phyloP scores from a whole-genome alignment of 2,329 filamentous ascomycete species.

The Geosmithia flava region DNA sequence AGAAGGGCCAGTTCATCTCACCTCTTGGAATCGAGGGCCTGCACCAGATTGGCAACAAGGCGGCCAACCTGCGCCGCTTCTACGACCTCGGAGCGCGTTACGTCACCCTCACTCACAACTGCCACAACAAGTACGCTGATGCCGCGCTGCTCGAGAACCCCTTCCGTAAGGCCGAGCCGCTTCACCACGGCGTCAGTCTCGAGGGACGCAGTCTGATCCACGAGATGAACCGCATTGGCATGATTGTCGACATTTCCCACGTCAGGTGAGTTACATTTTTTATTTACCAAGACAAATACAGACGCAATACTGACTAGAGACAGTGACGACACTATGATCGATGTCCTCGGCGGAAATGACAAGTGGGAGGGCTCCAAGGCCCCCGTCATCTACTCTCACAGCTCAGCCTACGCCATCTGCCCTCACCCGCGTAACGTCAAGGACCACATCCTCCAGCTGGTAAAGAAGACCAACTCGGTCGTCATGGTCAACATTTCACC shows the following conservation, averaged over 20 bases:
- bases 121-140: slow-evolving; percentile 82
- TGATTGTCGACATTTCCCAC: slow-evolving; percentile 87
- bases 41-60: slow-evolving; percentile 84
- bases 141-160: slow-evolving; percentile 56
- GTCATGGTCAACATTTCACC: slow-evolving; percentile 90
- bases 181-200: slow-evolving; percentile 61
- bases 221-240: slow-evolving; percentile 91
- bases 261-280: slow-evolving; percentile 24
- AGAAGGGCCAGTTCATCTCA: slow-evolving; percentile 54
- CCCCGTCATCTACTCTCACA: slow-evolving; percentile 83
- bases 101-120: slow-evolving; percentile 84
- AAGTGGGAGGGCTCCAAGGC: slow-evolving; percentile 62
- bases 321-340: slow-evolving; percentile 68
- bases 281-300: neutral
- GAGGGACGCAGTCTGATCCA: slow-evolving; percentile 56
- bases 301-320: slow-evolving; percentile 24
- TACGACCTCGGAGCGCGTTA: slow-evolving; percentile 74
- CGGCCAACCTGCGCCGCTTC: slow-evolving; percentile 63
- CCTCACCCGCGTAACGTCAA: slow-evolving; percentile 86
- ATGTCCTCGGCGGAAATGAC: slow-evolving; percentile 56
- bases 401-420: slow-evolving; percentile 67
- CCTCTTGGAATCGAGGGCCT: slow-evolving; percentile 76
- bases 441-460: slow-evolving; percentile 66
- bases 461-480: slow-evolving; percentile 59
- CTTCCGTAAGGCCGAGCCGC: slow-evolving; percentile 36